Evolutionary conservation across 1,139 yeast species (phyloP), one percentile per base, ranked within the genome.

Genomic region (Geotrichum macrosporum): DNA sequence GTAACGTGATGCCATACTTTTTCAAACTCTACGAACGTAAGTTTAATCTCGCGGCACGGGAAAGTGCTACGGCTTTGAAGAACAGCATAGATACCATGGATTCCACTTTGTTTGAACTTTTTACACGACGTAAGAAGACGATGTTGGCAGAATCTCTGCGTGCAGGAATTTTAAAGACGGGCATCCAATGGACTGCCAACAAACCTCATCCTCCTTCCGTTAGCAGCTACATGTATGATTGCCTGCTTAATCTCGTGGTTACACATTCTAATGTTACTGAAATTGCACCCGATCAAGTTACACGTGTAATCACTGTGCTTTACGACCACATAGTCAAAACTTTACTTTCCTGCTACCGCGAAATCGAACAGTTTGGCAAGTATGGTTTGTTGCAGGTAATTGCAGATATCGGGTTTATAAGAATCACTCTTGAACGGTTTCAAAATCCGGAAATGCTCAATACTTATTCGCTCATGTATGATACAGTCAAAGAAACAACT

Each of bases 241-340:
- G 74, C 1, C 60, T 81, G 37, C 69, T 78, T 59, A 62, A 73
- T 32, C 59, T 82, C 21, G 78, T 80, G 5, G 65, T 72, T 15
- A 74, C 78, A 1, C 81, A 78, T 55, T 69, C 80, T 22, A 73
- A 71, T 46, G 77, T 78, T 27, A 60, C 68, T 29, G 71, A 70
- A 35, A 70, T 76, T 13, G 75, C 80, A 0, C 71, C 74, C 1
- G 69, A 66, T 30, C 58, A 77, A 38, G 70, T 76, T 6, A 60
- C 64, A 26, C 64, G 68, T 12, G 73, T 77, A 3, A 60, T 78
- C 18, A 62, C 67, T 20, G 76, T 72, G 40, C 66, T 79, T 13
- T 72, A 73, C 52, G 69, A 70, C 26, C 76, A 76, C 51, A 59
- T 75, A 4, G 64, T 77, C 2, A 65, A 67, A 30, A 62, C 67